Evolutionary conservation across 208 protist genomes (phyloP), one percentile per base, ranked within the genome.

Genomic region (Trypanosoma vivax): DNA sequence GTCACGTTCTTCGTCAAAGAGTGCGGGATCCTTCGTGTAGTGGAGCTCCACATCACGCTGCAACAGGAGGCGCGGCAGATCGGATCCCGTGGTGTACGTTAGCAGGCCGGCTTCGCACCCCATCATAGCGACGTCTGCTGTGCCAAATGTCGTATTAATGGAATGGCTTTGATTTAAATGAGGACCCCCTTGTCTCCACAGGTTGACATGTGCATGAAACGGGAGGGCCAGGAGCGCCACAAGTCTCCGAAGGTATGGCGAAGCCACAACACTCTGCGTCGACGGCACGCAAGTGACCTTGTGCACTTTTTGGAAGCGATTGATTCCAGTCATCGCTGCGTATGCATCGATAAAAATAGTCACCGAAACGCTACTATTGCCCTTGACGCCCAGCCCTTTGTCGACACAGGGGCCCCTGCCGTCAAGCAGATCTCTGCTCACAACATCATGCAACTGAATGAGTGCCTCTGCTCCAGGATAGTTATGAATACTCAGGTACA

Each of bases 281-380:
- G 10, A 9, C 14, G 18, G n/a, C 28, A 18, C 11, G 21, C 11
- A 18, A 21, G 1, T n/a, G 16, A 41, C 2, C 25, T 29, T 29
- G 41, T 59, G 49, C 5, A 28, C 47, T 47, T 83, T 83, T 21
- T 77, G 66, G 42, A 83, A 83, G 11, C 70, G 70, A 48, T 61
- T 71, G 37, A 78, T 67, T 3, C 76, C 76, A 18, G 66, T 61
- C 70, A 79, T 79, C 25, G 54, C 70, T 18, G 76, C 76, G 57
- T 76, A 83, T 7, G 65, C 65, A 50, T 83, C 76, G 39, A 83
- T 45, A 24, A 82, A 82, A 0, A 82, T 31, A 10, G 60, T 68
- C 41, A 73, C 34, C 14, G 39, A 43, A n/a, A 21, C 13, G 16
- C n/a, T 25, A 27, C 46, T 51, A 7, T 47, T 18, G 1, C 18